A percentile compares a stretch with the other conserved stretches of the same genome.
Conservation (phyloP, 306 rosid species). For the Malus orientalis region DNA sequence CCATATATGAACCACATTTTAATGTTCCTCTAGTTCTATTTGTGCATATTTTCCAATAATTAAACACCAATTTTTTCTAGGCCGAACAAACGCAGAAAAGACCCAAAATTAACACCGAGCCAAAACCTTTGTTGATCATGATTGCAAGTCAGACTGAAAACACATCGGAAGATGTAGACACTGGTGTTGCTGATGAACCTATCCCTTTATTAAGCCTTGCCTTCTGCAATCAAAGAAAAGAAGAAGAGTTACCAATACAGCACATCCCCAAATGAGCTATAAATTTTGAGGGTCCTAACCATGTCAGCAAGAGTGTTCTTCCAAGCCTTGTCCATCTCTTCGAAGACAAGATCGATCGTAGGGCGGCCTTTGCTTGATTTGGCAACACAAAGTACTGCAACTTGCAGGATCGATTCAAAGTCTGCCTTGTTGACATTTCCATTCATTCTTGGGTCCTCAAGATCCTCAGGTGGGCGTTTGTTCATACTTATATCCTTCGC, state of each 20-base stretch:
- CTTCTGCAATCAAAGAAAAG: constrained; percentile 23
- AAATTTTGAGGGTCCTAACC: constrained; percentile 2
- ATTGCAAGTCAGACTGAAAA: constrained; percentile 15
- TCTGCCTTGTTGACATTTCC: constrained; percentile 52
- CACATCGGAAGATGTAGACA: constrained; percentile 27
- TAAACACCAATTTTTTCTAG: background rate
- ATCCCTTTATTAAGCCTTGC: constrained; percentile 14
- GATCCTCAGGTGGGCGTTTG: constrained; percentile 48
- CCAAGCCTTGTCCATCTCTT: constrained; percentile 55
- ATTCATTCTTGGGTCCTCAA: constrained; percentile 58
- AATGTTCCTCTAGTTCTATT: background rate
- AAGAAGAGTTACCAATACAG: background rate
- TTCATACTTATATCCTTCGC: constrained; percentile 74
- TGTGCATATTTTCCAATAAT: background rate
- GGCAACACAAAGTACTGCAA: constrained; percentile 80
- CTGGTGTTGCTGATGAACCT: constrained; percentile 26
- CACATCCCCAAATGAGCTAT: background rate
- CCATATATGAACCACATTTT: background rate
- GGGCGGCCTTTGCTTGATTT: constrained; percentile 79
- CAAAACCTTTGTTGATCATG: background rate
- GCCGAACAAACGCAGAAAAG: background rate
- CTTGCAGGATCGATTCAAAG: constrained; percentile 48
- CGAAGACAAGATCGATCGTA: constrained; percentile 43
- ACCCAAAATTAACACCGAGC: background rate
- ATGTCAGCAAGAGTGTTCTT: constrained; percentile 18